A percentile compares a stretch with the other conserved stretches of the same genome.
Conservation (phyloP, 2,329 filamentous ascomycete genomes). For the Diplodia corticola region DNA sequence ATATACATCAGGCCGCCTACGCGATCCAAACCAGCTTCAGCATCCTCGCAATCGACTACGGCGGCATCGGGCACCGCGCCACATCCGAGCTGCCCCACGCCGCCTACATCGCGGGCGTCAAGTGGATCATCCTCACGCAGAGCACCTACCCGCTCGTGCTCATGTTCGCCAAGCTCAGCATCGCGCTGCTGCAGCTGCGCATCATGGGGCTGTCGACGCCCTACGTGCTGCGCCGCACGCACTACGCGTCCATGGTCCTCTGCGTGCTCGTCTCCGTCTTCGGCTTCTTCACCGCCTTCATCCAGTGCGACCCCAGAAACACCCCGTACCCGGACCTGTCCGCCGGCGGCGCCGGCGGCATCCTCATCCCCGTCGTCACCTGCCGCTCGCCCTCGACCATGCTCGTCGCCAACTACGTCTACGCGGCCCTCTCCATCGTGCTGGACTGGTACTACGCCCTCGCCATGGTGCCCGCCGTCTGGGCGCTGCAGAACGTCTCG, state of each 20-base stretch:
- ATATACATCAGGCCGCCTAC: neutral
- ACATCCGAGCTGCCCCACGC: neutral
- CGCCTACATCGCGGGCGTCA: neutral
- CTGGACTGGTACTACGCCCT: slow-evolving; percentile 19
- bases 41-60: neutral
- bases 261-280: neutral
- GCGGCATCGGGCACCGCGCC: neutral
- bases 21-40: neutral
- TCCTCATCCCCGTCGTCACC: neutral
- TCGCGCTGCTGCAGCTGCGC: slow-evolving; percentile 10
- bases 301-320: neutral
- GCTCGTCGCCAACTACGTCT: neutral
- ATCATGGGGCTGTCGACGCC: neutral
- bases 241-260: neutral
- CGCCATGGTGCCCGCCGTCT: slow-evolving; percentile 9
- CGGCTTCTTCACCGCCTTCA: neutral
- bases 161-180: slow-evolving; percentile 6
- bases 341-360: too few relatives aligned
- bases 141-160: neutral
- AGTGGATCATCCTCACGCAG: neutral
- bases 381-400: neutral
- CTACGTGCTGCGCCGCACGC: neutral
- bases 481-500: neutral
- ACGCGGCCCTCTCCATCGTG: neutral
- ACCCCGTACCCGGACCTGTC: too few relatives aligned